phyloP scores from a whole-genome alignment of 192 early-diverging fungal genomes.

The Cladochytrium replicatum region DNA sequence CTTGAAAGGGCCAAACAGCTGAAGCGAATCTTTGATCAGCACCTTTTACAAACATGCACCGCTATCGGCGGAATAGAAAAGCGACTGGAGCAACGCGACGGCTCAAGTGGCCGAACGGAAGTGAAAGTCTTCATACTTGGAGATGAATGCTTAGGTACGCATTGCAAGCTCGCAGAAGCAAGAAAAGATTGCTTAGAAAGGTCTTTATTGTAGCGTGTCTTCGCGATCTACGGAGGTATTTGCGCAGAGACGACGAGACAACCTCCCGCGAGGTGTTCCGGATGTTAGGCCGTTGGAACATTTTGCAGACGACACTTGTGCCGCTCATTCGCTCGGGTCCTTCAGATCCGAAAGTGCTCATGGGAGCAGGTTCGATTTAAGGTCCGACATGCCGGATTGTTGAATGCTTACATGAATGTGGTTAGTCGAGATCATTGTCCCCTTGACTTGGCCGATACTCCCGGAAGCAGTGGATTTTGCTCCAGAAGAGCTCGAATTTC shows the following conservation, averaged over 20 bases:
- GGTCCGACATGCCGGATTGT: not conserved
- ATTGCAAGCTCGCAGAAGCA: not conserved
- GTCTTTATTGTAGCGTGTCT: constrained; percentile 56
- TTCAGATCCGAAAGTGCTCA: constrained; percentile 4
- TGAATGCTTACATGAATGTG: constrained; percentile 7
- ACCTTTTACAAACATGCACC: constrained; percentile 67
- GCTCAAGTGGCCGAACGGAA: constrained; percentile 25
- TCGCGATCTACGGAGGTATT: constrained; percentile 76
- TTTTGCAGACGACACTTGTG: constrained; percentile 67
- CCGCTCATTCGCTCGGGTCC: constrained; percentile 31
- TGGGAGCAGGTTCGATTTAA: constrained; percentile 11
- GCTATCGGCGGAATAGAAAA: constrained; percentile 73
- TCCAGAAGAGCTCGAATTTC: constrained; percentile 29
- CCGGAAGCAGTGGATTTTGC: constrained; percentile 28
- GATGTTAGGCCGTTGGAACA: constrained; percentile 56
- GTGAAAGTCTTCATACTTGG: constrained; percentile 57
- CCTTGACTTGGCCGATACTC: constrained; percentile 78
- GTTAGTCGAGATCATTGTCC: constrained; percentile 74
- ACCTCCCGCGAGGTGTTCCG: constrained; percentile 49
- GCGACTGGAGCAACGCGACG: constrained; percentile 8
- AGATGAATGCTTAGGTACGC: constrained; percentile 69
- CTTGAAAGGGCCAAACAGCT: no score
- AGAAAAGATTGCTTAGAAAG: not conserved
- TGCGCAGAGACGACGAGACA: constrained; percentile 63
- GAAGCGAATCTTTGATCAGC: no score